These are phyloP conservation scores for Pseudogymnoascus sp. DNA, from an alignment of 2,329 filamentous ascomycete species.

Conservation along the genomic window DNA sequence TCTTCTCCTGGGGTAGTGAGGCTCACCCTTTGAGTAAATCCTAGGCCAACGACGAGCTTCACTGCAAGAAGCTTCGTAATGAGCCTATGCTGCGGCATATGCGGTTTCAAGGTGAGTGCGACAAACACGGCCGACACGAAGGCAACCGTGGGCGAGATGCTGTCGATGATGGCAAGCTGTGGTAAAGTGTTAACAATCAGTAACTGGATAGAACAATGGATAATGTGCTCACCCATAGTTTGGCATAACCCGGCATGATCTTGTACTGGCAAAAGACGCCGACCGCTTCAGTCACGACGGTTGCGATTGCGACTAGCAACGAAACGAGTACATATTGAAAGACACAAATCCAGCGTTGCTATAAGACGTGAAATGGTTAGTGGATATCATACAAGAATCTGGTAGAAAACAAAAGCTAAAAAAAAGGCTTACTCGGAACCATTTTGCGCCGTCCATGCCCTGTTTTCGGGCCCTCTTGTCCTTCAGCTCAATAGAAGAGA, in stretches of 20 bases:
- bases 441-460: not conserved
- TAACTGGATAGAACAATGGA: conserved; percentile 19
- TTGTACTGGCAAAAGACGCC: conserved; percentile 29
- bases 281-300: conserved; percentile 26
- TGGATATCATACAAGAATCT: not conserved
- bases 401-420: not conserved
- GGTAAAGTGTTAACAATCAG: not conserved
- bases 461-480: not conserved
- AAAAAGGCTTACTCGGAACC: not conserved
- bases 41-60: conserved; percentile 11
- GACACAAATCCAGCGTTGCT: not conserved
- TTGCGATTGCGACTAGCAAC: conserved; percentile 32
- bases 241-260: conserved; percentile 26
- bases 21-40: conserved; percentile 18
- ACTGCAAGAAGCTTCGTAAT: not conserved
- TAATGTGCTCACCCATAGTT: conserved; percentile 24
- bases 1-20: no score
- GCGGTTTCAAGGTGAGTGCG: not conserved
- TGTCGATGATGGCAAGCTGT: not conserved
- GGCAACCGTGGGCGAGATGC: not conserved
- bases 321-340: not conserved
- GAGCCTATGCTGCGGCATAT: not conserved
- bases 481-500: not conserved
- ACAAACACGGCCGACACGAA: not conserved
- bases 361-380: not conserved